These are phyloP conservation scores for Gymnopilus junonius DNA, from an alignment of 768 basidiomycete genomes.

Conservation along the genomic window DNA sequence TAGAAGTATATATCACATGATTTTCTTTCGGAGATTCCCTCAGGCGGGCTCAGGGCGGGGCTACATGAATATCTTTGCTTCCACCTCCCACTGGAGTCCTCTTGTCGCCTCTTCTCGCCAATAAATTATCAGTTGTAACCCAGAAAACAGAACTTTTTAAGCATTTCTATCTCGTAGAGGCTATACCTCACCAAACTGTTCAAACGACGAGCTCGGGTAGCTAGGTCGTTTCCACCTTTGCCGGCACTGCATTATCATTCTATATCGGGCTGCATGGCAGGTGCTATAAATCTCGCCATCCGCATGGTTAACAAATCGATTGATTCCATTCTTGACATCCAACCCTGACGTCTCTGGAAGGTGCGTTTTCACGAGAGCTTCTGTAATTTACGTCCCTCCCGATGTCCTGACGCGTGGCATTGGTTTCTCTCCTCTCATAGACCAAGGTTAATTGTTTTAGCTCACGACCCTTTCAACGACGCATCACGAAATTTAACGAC, in stretches of 20 bases:
- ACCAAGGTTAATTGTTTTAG: background rate
- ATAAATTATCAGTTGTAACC: too few relatives aligned
- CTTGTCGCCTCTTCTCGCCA: too few relatives aligned
- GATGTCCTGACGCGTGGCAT: background rate
- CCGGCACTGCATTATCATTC: background rate
- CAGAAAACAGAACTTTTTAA: background rate
- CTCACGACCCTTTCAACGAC: constrained; percentile 3
- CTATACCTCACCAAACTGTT: background rate
- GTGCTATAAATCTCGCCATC: background rate
- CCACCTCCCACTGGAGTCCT: too few relatives aligned
- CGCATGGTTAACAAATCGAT: background rate
- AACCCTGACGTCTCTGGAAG: constrained; percentile 12
- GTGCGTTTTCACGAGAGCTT: background rate
- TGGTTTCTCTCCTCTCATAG: background rate
- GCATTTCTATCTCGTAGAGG: background rate
- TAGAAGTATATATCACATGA: too few relatives aligned
- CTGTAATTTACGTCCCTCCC: background rate
- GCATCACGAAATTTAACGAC: constrained; percentile 2
- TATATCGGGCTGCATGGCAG: background rate
- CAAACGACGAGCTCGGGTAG: background rate
- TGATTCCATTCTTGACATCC: constrained; percentile 6
- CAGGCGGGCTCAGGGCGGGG: too few relatives aligned
- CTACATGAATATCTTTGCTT: too few relatives aligned
- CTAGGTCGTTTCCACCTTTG: background rate
- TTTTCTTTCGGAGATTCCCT: too few relatives aligned